A percentile compares a stretch with the other conserved stretches of the same genome.
Conservation (phyloP, 2,329 filamentous ascomycete species). For the Hymenoscyphus salicellus region DNA sequence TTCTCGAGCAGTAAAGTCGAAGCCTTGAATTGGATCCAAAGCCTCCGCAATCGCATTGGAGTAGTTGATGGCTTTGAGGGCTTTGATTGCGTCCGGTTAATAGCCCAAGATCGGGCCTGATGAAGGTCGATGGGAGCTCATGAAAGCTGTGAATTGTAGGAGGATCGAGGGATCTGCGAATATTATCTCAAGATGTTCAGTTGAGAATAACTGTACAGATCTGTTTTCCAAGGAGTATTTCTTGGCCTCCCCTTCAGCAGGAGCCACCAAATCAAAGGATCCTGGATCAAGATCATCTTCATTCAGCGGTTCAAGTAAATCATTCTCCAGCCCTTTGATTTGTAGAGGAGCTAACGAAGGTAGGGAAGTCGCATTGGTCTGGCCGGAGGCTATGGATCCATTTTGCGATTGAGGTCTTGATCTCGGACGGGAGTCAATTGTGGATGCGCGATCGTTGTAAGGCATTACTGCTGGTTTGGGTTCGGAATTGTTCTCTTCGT, state of each 20-base stretch:
- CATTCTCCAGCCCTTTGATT: constrained; percentile 42
- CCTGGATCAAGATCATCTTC: constrained; percentile 50
- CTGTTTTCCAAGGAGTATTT: constrained; percentile 60
- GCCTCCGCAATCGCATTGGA: constrained; percentile 65
- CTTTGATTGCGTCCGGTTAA: constrained; percentile 70
- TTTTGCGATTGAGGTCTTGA: constrained; percentile 21
- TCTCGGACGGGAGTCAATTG: constrained; percentile 20
- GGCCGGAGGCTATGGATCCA: constrained; percentile 26
- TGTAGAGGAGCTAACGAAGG: constrained; percentile 31
- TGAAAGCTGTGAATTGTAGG: constrained; percentile 64
- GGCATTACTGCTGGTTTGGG: constrained; percentile 4
- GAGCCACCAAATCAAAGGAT: constrained; percentile 52
- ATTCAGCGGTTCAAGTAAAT: constrained; percentile 47
- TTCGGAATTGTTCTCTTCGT: constrained; percentile 2
- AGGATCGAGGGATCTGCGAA: constrained; percentile 62
- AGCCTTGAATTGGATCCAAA: constrained; percentile 53
- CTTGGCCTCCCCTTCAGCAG: constrained; percentile 34
- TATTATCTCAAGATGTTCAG: constrained; percentile 61
- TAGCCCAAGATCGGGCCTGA: constrained; percentile 67
- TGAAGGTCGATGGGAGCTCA: constrained; percentile 56
- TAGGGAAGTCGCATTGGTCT: constrained; percentile 29
- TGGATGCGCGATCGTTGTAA: constrained; percentile 20
- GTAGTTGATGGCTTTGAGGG: constrained; percentile 67
- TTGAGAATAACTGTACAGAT: constrained; percentile 64
- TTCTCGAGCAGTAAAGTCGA: constrained; percentile 52